Base-by-base conservation (phyloP, 148 eudicot species). In the Euryodendron excelsum region DNA sequence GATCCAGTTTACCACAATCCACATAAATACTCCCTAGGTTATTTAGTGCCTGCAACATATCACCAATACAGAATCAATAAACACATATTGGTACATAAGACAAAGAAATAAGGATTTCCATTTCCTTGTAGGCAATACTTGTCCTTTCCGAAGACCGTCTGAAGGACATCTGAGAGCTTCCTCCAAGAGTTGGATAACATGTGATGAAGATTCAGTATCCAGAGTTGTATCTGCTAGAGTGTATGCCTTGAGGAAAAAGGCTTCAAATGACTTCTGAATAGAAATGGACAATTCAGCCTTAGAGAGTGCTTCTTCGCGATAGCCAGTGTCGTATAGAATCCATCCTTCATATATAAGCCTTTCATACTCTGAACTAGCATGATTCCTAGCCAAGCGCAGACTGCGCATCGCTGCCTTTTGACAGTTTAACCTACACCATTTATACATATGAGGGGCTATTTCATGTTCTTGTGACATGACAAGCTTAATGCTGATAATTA, bases 131-230 rank as follows among this genome's bases (percentile, higher is more conserved):
- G 15, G 74, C 68, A 47, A 77, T 66, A 84, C 89, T 74, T 86
- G 89, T 74, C 89, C 89, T 81, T 86, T 86, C 58, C 89, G 85
- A 60, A 86, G 89, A 65, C 86, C 80, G 73, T 86, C 89, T 76
- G 89, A 86, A 68, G 89, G 89, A 62, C 86, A 86, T 68, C 67
- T 73, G 47, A 86, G 85, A 73, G 89, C 89, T 56, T 86, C 86
- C 52, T 83, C 86, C 39, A 86, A 61, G 34, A 86, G 85, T 73
- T 83, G 74, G 39, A 86, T 81, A 53, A 86, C 86, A 62, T 76
- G 76, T 56, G 80, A 72, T 39, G 85, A 74, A 63, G 83, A 81
- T 53, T 83, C 79, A 59, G 81, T 5, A 79, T 81, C 78, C 2
- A 80, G 74, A 77, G 66, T 60, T 77, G 81, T 74, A 78, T 86